Conservation (phyloP, 108 stramenopile genomes). For the Pseudonitzschia multiseries region DNA sequence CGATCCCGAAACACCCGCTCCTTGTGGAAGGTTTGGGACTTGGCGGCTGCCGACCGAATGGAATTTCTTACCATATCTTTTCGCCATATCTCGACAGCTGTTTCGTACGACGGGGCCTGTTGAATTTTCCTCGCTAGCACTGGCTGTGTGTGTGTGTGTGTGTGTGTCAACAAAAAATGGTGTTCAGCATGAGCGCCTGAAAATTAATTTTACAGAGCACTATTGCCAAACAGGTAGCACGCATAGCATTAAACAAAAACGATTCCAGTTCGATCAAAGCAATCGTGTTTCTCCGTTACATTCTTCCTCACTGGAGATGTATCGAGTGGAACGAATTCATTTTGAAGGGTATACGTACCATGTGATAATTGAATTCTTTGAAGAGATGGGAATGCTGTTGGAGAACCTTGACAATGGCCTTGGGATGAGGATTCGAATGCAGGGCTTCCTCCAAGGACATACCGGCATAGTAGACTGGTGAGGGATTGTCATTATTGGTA, state of each 20-base stretch:
- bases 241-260: no score
- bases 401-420: slow-evolving; percentile 60
- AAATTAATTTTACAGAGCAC: no score
- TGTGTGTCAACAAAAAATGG: not conserved
- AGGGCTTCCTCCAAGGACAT: slow-evolving; percentile 86
- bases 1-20: slow-evolving; percentile 50
- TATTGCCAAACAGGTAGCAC: no score
- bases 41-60: slow-evolving; percentile 45
- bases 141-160: slow-evolving; percentile 23
- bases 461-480: slow-evolving; percentile 64
- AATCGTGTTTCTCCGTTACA: not conserved
- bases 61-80: slow-evolving; percentile 63
- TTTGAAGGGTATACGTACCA: no score
- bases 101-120: slow-evolving; percentile 30
- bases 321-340: no score
- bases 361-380: slow-evolving; percentile 86
- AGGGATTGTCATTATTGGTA: slow-evolving; percentile 3
- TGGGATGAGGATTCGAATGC: slow-evolving; percentile 68
- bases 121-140: slow-evolving; percentile 45
- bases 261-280: not conserved
- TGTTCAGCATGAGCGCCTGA: no score
- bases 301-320: no score
- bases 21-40: slow-evolving; percentile 43
- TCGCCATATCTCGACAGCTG: slow-evolving; percentile 66
- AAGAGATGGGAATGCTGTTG: slow-evolving; percentile 59